Evolutionary conservation across 352 stramenopile species (phyloP), one percentile per base, ranked within the genome.

Genomic region (Globisporangium splendens): DNA sequence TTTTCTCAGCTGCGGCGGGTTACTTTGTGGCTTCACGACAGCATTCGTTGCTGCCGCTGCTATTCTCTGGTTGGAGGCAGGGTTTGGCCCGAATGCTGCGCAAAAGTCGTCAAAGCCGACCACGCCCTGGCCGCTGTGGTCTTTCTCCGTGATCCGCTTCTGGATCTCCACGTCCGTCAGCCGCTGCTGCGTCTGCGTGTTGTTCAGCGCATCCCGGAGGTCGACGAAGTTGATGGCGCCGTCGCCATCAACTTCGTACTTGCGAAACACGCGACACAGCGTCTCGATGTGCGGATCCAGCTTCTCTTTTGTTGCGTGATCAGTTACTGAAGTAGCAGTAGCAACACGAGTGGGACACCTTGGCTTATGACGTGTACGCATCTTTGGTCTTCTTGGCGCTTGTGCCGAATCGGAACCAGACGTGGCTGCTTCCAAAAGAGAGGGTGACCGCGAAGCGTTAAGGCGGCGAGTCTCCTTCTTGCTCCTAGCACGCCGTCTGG

Each of bases 231-330:
- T 74, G 62, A 83, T 82, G 28, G 35, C 61, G 8, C 72, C 69
- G 46, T 86, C 73, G 38, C 69, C 67, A 42, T 86, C 69, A 18
- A 66, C 71, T 62, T 83, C 72, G 54, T 84, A 81, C 57, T 83
- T 74, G 46, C 46, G 46, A 51, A 83, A 86, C 43, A 84, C 68
- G 10, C 43, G 48, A 18, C 63, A 63, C 12, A 86, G 63, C 14
- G 61, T 55, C 46, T 68, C 60, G 1, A 43, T 51, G 24, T 39
- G 46, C 50, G 17, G 24, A 1, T 42, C 38, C 24, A 1, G 6
- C 3, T 14, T 50, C 10, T 44, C 24, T 15, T 42, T 42, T 14
- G 8, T 49, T 28, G 42, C 18, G 24, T 58, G 39, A 18, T 8
- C 13, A 44, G 8, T 44, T 18, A 12, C 39, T n/a, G 13, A 15